Conservation (phyloP, 169 alveolate species). For the Theileria annulata region DNA sequence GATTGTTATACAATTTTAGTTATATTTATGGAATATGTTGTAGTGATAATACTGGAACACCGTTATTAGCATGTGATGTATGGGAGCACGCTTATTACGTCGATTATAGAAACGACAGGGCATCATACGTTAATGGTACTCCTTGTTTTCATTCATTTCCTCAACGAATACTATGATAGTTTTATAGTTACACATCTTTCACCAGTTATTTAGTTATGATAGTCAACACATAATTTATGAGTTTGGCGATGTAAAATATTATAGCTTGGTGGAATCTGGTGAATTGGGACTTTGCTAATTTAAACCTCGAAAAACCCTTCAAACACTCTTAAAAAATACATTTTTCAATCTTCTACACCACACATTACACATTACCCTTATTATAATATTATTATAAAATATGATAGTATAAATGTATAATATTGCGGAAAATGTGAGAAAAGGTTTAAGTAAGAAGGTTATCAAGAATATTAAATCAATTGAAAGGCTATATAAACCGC, state of each 20-base stretch:
- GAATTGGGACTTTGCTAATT: conserved; percentile 91
- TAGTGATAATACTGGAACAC: conserved; percentile 82
- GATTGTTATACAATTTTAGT: too few species aligned
- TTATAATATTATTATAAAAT: neutral
- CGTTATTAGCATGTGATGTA: conserved; percentile 90
- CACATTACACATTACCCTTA: neutral
- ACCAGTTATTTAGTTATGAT: neutral
- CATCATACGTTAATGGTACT: conserved; percentile 83
- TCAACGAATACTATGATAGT: neutral
- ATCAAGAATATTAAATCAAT: conserved; percentile 40
- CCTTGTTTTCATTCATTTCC: neutral
- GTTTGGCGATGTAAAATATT: neutral
- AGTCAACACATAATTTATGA: too few species aligned
- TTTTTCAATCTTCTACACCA: conserved; percentile 1
- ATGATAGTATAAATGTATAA: neutral
- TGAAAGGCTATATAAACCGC: conserved; percentile 46
- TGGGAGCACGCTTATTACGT: conserved; percentile 98
- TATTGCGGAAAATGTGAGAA: neutral
- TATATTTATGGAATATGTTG: neutral
- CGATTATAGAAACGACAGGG: conserved; percentile 89
- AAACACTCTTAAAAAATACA: conserved; percentile 11
- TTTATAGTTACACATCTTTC: neutral
- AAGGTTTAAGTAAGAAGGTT: conserved; percentile 44
- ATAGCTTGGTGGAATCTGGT: conserved; percentile 89
- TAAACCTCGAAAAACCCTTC: conserved; percentile 60